phyloP scores from a whole-genome alignment of 768 basidiomycete genomes.

The Russula abietina region DNA sequence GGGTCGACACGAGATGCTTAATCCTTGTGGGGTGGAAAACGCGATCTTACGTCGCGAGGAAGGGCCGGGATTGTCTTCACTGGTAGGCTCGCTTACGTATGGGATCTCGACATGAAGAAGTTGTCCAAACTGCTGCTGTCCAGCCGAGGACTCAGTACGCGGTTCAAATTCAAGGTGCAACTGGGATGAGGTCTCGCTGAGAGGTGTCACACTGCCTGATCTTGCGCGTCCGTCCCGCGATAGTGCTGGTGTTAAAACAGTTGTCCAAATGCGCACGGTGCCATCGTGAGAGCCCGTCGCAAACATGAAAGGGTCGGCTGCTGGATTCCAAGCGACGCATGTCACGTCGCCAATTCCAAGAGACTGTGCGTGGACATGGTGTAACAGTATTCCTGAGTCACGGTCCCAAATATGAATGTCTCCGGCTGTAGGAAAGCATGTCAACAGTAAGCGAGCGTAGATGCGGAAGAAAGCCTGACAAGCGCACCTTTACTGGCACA shows the following conservation, averaged over 20 bases:
- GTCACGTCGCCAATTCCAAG: constrained; percentile 64
- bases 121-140: constrained; percentile 14
- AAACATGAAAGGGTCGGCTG: constrained; percentile 58
- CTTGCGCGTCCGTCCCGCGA: constrained; percentile 1
- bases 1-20: background rate
- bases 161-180: constrained; percentile 16
- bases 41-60: constrained; percentile 11
- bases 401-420: constrained; percentile 85
- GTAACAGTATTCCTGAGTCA: constrained; percentile 67
- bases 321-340: constrained; percentile 75
- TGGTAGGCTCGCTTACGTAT: background rate
- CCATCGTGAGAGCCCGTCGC: constrained; percentile 78
- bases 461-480: background rate
- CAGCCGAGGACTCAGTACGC: constrained; percentile 3
- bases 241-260: constrained; percentile 26
- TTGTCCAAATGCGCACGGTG: constrained; percentile 66
- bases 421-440: constrained; percentile 46
- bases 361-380: constrained; percentile 58
- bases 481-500: constrained; percentile 66
- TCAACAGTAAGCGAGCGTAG: constrained; percentile 8
- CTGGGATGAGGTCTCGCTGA: constrained; percentile 15
- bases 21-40: constrained; percentile 11
- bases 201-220: constrained; percentile 21
- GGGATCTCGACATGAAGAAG: constrained; percentile 4
- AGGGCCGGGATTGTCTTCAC: constrained; percentile 7